Evolutionary conservation across 805 yeast species (phyloP), one percentile per base, ranked within the genome.

Genomic region (Zygosaccharomyces siamensis): DNA sequence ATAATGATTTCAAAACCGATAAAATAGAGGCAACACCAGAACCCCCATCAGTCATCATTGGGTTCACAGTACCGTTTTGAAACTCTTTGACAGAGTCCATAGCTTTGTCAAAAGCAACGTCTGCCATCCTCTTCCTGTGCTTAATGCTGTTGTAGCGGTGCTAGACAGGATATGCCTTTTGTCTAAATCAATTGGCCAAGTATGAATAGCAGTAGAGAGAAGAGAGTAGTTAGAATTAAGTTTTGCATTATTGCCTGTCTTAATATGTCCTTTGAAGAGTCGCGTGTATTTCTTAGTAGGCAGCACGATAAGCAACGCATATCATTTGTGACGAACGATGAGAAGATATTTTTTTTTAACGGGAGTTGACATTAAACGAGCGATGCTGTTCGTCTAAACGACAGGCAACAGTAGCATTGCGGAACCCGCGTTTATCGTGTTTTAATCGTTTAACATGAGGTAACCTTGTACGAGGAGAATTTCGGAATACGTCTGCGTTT

Each of bases 1-100:
- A 69, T 16, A 78, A 33, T 12, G 58, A 48, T 37, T 58, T 55
- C 11, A 67, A 31, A 10, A 59, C 31, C 1, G 42, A 47, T 18
- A 47, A 12, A 20, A 48, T 7, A 7, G 46, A 40, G 2, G 45
- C 37, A 4, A 42, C 36, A 8, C 45, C 45, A n/a, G 27, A 35
- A 21, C 39, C 32, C 35, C 39, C 28, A 32, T 20, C n/a, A 3
- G 33, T 11, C 5, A 30, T 14, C 36, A 32, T 32, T 10, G 43
- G 42, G 14, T 23, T 39, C 30, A 26, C 24, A 11, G 52, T 51
- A 26, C 41, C 35, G 23, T 51, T 51, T 30, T 51, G 52, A 18
- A 48, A 43, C 30, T 43, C 48, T 16, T 46, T 47, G 21, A 51
- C 41, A 10, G 54, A 46, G 10, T 27, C 41, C 1, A 21, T 24